Evolutionary conservation across 1,139 yeast genomes (phyloP).

Genomic region (Saccharomyces hybrid): DNA sequence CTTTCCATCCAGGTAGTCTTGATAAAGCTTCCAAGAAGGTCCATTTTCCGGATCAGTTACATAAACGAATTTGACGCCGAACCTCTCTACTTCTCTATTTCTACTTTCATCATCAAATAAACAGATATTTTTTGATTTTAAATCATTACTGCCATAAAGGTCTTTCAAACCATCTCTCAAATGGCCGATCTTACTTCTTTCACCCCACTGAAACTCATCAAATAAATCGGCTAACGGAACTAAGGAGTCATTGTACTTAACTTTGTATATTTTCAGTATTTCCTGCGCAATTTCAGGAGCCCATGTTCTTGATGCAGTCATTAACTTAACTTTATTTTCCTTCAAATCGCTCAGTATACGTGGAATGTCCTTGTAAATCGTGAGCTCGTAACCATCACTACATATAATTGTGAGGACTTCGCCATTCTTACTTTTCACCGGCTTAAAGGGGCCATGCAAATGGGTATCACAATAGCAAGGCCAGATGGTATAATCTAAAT

Average conservation of each 20-base stretch:
- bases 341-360: conserved; percentile 42
- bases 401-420: conserved; percentile 35
- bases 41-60: conserved; percentile 29
- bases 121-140: conserved; percentile 37
- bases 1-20: conserved; percentile 16
- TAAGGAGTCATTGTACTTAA: conserved; percentile 33
- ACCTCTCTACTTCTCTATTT: conserved; percentile 46
- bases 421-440: conserved; percentile 20
- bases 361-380: conserved; percentile 47
- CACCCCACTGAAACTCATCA: conserved; percentile 54
- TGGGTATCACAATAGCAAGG: conserved; percentile 50
- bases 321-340: conserved; percentile 38
- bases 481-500: conserved; percentile 59
- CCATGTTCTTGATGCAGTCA: conserved; percentile 56
- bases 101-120: conserved; percentile 54
- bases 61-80: conserved; percentile 45
- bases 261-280: conserved; percentile 38
- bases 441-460: conserved; percentile 40
- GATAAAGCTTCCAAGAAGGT: conserved; percentile 30
- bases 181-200: conserved; percentile 48
- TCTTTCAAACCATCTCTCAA: conserved; percentile 38
- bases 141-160: conserved; percentile 35
- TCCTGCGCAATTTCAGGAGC: conserved; percentile 50
- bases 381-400: conserved; percentile 39
- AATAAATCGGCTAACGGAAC: conserved; percentile 31